Base-by-base conservation (phyloP, 2,329 filamentous ascomycete species). In the Fusarium sp. region DNA sequence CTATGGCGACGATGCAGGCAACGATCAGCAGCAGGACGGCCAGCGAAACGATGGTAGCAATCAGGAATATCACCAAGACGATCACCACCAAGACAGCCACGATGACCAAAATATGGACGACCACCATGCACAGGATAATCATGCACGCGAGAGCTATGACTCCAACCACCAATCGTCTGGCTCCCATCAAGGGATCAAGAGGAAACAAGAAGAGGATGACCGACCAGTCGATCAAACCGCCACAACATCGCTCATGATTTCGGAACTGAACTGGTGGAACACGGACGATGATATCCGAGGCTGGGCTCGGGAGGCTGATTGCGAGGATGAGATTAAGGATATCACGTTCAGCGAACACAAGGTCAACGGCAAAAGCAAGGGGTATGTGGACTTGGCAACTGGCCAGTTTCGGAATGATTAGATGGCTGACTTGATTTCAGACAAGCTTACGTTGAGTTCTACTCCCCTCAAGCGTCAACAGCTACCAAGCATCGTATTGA, bases 321-420 rank as follows among this genome's bases (percentile, higher is more conserved):
- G 89, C 72, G 96, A 98, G 78, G 86, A 90, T 45, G 93, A 97
- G 75, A 82, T 98, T 18, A 94, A 92, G 74, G 96, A 98, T 65
- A 89, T 99, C 52, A 97, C 94, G 0, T 99, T 98, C 79, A 97
- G 93, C 75, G 96, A 99, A 79, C 96, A 98, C 81, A 99, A 99
- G 78, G 94, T 98, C 47, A 99, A 99, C 72, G 96, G 96, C 72
- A 99, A 99, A 83, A 97, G 93, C 81, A 97, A 98, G 83, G 95
- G 96, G 94, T 97, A 85, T 6, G 51, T 4, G 23, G 41, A 15
- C 41, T 16, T n/a, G 37, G 20, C 11, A 16, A 13, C 34, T 23
- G 23, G 8, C 41, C 7, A 23, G 11, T 12, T 15, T 18, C 6
- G 46, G n/a, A 31, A 33, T 30, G 23, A 45, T 18, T 13, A 23